These are phyloP conservation scores for Poa pratensis DNA, from an alignment of 176 grass and related monocot genomes.

Conservation along the genomic window DNA sequence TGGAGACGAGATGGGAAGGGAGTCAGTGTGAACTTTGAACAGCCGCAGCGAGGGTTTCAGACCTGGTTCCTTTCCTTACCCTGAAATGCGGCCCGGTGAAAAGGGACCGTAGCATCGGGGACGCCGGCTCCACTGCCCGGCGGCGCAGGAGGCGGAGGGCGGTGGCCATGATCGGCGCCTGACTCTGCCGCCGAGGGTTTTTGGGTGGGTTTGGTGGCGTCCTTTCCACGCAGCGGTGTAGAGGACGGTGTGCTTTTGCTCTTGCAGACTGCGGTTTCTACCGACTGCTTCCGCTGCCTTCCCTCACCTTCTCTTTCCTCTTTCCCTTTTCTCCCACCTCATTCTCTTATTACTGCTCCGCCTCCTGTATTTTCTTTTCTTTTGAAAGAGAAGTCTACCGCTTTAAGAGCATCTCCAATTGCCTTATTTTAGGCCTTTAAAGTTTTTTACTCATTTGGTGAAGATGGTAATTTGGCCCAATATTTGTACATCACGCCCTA, in stretches of 20 bases:
- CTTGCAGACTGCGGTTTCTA: too few species aligned
- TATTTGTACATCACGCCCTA: too few species aligned
- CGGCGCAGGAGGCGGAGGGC: constrained; percentile 9
- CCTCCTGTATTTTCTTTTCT: too few species aligned
- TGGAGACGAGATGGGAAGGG: not conserved
- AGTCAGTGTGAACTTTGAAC: not conserved
- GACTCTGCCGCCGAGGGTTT: not conserved
- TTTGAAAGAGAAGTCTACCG: too few species aligned
- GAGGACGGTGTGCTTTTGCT: not conserved
- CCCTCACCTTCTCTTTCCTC: too few species aligned
- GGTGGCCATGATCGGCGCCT: not conserved
- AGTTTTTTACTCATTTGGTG: too few species aligned
- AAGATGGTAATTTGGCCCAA: too few species aligned
- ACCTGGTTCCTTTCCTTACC: not conserved
- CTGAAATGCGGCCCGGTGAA: not conserved
- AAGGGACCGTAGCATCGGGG: not conserved
- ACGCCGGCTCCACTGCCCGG: not conserved
- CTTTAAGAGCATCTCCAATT: too few species aligned
- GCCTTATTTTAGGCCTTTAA: too few species aligned
- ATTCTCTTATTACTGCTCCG: too few species aligned
- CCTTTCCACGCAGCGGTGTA: not conserved
- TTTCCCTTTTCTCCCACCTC: too few species aligned
- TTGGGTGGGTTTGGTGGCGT: not conserved
- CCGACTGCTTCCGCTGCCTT: too few species aligned
- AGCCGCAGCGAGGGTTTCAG: not conserved